phyloP scores from a whole-genome alignment of 2,329 filamentous ascomycete genomes.

The Hypoxylon sp. region DNA sequence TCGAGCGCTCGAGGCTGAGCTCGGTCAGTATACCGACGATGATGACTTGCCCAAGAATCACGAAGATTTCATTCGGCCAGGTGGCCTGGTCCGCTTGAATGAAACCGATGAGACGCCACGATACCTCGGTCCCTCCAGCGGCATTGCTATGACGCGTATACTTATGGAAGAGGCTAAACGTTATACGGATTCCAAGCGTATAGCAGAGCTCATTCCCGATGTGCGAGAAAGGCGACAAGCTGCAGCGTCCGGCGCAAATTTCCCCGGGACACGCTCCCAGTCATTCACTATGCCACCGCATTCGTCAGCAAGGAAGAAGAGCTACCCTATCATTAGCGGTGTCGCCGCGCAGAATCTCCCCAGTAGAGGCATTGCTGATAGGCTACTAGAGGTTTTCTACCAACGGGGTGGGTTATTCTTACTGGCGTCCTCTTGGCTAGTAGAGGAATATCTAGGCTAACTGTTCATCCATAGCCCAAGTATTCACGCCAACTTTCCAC shows the following conservation, averaged over 20 bases:
- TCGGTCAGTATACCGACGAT: conserved; percentile 83
- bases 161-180: conserved; percentile 98
- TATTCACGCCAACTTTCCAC: conserved; percentile 89
- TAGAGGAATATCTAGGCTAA: conserved; percentile 43
- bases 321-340: conserved; percentile 91
- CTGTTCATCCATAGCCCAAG: conserved; percentile 73
- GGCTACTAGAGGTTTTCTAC: conserved; percentile 86
- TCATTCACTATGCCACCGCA: conserved; percentile 68
- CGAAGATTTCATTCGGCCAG: conserved; percentile 89
- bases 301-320: conserved; percentile 78
- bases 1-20: conserved; percentile 83
- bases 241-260: conserved; percentile 46
- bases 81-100: conserved; percentile 86
- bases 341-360: conserved; percentile 84
- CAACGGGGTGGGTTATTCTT: conserved; percentile 75
- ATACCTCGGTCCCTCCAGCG: conserved; percentile 93
- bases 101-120: conserved; percentile 88
- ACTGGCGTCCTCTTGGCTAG: conserved; percentile 14
- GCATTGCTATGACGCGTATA: conserved; percentile 93
- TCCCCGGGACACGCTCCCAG: conserved; percentile 71
- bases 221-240: conserved; percentile 70
- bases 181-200: conserved; percentile 90
- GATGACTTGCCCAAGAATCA: conserved; percentile 79
- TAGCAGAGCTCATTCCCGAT: conserved; percentile 91
- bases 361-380: conserved; percentile 79